Base-by-base conservation (phyloP, 2,329 filamentous ascomycete genomes). In the Fusarium sp. region DNA sequence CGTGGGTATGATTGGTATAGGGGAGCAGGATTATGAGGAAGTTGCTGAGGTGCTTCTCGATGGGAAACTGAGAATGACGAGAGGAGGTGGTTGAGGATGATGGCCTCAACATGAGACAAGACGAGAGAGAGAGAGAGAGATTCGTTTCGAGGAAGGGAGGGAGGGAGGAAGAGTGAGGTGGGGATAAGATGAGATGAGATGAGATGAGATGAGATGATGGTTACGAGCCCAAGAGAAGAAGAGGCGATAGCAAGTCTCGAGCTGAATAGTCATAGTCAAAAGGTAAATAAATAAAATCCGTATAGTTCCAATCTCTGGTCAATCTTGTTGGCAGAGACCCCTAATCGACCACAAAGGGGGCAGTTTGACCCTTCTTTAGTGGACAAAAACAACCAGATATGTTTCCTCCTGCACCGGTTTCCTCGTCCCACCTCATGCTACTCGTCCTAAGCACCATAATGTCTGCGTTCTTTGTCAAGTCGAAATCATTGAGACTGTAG, bases 1-100 rank as follows among this genome's bases (percentile, higher is more conserved):
- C 60, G 67, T 62, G 71, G 71, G 67, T 58, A 67, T 71, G 64
- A 70, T 58, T 69, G 62, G 50, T 57, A 55, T 46, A 63, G 58
- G 66, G 57, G 49, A 60, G 54, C 47, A 59, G 62, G 50, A 49
- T 49, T 35, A 37, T 46, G 46, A 39, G 27, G 17, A 27, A 47
- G 41, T 53, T 49, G 43, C 42, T 27, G 39, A 51, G 43, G 27
- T 45, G 33, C 40, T 47, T 39, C 31, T 11, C 40, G 54, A 23
- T 35, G 42, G 55, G 37, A 41, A 49, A 25, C 25, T 21, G 27
- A 21, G n/a, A 25, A 43, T 39, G 42, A 47, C 31, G 39, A 46
- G 59, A 27, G 46, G 39, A 42, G 29, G 29, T 31, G 45, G 53
- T 35, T 56, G 48, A 59, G 37, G 40, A 49, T 37, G 40, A 49